Evolutionary conservation across 768 basidiomycete species (phyloP).

Genomic region (Rhodosporidiobolus sp.): DNA sequence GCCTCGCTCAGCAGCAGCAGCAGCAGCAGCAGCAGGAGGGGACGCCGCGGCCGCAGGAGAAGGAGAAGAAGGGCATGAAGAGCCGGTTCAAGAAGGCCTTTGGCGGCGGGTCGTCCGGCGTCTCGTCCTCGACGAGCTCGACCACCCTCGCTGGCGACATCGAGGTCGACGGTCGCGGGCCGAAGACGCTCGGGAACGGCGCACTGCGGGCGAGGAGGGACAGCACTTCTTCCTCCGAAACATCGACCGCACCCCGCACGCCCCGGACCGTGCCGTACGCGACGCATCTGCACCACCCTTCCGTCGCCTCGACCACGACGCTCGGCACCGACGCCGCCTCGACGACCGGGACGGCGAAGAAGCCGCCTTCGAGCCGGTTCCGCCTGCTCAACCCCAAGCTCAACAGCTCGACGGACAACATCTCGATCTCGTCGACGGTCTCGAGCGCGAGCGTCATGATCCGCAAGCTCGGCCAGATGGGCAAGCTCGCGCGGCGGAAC

Average conservation of each 20-base stretch:
- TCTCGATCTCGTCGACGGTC: slow-evolving; percentile 90
- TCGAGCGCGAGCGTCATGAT: slow-evolving; percentile 95
- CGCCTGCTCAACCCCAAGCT: slow-evolving; percentile 83
- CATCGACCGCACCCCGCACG: slow-evolving; percentile 3
- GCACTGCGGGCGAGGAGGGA: not conserved
- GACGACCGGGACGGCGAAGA: not conserved
- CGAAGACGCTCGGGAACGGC: not conserved
- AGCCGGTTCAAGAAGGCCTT: slow-evolving; percentile 37
- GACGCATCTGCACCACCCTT: slow-evolving; percentile 7
- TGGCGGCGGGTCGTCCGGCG: no score
- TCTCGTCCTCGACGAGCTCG: not conserved
- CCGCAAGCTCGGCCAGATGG: slow-evolving; percentile 80
- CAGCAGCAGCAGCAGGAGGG: not conserved
- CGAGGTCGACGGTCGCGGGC: slow-evolving; percentile 22
- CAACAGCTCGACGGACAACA: slow-evolving; percentile 88
- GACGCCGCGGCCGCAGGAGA: no score
- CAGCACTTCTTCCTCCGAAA: slow-evolving; percentile 6
- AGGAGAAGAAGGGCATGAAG: slow-evolving; percentile 38
- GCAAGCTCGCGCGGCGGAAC: slow-evolving; percentile 76
- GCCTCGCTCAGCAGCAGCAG: not conserved
- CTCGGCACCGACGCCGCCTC: slow-evolving; percentile 19
- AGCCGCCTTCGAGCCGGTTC: slow-evolving; percentile 35
- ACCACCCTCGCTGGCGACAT: slow-evolving; percentile 3
- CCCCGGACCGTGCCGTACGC: not conserved
- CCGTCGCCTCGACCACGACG: slow-evolving; percentile 9